Evolutionary conservation across 352 stramenopile genomes (phyloP), one percentile per base, ranked within the genome.

Genomic region (Pythium monospermum): DNA sequence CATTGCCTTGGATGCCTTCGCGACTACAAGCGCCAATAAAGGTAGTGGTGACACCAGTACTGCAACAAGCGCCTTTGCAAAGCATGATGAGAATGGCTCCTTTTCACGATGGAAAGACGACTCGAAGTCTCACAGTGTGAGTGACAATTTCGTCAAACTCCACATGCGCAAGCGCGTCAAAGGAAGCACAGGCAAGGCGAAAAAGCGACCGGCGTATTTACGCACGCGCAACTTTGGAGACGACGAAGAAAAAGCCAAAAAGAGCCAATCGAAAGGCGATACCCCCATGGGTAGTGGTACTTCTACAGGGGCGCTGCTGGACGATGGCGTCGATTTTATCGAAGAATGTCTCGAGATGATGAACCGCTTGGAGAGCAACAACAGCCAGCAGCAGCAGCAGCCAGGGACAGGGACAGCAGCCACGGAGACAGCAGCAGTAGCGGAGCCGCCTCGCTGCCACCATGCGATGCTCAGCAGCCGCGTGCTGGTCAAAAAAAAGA

Each of bases 401-500:
- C 21, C 6, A n/a, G 22, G 4, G 43, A 12, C 28, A 16, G 44
- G 4, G 15, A 12, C 32, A 41, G 27, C 25, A n/a, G 15, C 11
- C 11, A 53, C 18, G n/a, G 13, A 22, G n/a, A 39, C 39, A 13
- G 40, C 43, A 10, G 2, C 46, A 21, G 35, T 18, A 15, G 49
- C 22, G 0, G 27, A 53, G 16, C 64, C 75, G 1, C 81, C 81
- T 16, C 69, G 74, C 32, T 93, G 82, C 44, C 69, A 89, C 25
- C 82, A 93, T 41, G 78, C 72, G 15, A 56, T 91, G 1, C 26
- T 67, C 2, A 85, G 68, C 28, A 68, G 73, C n/a, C 72, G 53
- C 30, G 62, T 89, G 35, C 65, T 80, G 13, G 83, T 93, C 6
- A 90, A 91, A 59, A 93, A 93, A 64, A 88, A 88, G 49, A 91